Evolutionary conservation across 495 filamentous ascomycete species (phyloP), one percentile per base, ranked within the genome.

Genomic region (Aspergillus kassunensis): DNA sequence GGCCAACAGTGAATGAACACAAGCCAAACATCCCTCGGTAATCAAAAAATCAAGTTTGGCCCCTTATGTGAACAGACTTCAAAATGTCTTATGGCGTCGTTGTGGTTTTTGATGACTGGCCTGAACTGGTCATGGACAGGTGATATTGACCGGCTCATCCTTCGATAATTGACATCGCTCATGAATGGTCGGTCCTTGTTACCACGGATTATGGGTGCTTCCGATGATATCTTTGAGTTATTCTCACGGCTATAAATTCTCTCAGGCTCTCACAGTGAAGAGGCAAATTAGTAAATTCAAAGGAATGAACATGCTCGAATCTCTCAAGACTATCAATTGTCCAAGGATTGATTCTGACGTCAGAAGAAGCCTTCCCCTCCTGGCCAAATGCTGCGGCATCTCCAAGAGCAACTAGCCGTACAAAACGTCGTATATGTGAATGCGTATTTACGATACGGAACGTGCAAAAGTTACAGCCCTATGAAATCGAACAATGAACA

Each of bases 401-500:
- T 25, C 24, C 41, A 29, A 18, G 37, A 42, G 40, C 40, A 6
- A n/a, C 16, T 21, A 40, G 36, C 36, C 36, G 23, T 40, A 20
- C 36, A 40, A 19, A 37, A 3, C 10, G 16, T 9, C 11, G 36
- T 40, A 40, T 40, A 16, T 40, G 23, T 15, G 44, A 12, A 7
- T 30, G 15, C 21, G 49, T 44, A 52, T 25, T 52, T 52, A 36
- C 49, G 39, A 30, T 34, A 49, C 52, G 44, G 42, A 27, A 48
- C 44, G 13, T 2, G 30, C 27, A 11, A 19, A 9, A 4, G n/a
- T 30, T 54, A 54, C 51, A 54, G 51, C 51, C 51, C 44, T 54
- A 47, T 44, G 80, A 83, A 82, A 85, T 85, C 55, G 51, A 70
- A 67, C 55, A 59, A 51, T 36, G 9, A 18, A 12, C 29, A 9